phyloP scores from a whole-genome alignment of 371 early-diverging fungal genomes.

The Syncephalastrum racemosum region DNA sequence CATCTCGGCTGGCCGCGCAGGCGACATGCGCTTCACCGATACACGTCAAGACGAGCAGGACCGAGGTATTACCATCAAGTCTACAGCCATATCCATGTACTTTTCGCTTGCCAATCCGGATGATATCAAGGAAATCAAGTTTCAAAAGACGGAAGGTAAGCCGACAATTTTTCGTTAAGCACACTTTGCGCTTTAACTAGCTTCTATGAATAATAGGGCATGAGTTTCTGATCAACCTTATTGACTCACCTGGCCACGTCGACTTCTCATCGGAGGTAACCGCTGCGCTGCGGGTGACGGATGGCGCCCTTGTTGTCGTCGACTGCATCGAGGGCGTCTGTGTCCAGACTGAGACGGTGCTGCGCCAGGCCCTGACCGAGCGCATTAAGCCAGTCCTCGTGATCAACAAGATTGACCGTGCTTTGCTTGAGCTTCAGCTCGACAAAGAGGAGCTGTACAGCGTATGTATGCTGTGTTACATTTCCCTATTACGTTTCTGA shows the following conservation, averaged over 20 bases:
- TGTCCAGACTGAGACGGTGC: constrained; percentile 99
- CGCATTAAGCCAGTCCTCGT: constrained; percentile 97
- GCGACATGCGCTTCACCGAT: constrained; percentile 97
- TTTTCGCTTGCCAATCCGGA: constrained; percentile 85
- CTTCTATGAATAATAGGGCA: constrained; percentile 11
- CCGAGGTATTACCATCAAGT: constrained; percentile 99
- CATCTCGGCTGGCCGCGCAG: constrained; percentile 92
- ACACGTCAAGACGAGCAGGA: constrained; percentile 98
- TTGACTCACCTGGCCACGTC: constrained; percentile 99
- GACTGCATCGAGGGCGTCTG: constrained; percentile 99
- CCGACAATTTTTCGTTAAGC: neutral
- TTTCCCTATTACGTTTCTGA: too few relatives aligned
- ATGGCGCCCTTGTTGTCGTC: constrained; percentile 99
- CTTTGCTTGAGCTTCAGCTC: constrained; percentile 94
- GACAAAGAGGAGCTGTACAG: constrained; percentile 91
- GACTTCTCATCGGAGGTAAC: constrained; percentile 99
- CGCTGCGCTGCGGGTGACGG: constrained; percentile 99
- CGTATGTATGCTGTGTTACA: constrained; percentile 24
- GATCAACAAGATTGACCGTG: constrained; percentile 99
- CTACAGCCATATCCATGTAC: constrained; percentile 99
- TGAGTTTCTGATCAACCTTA: constrained; percentile 98
- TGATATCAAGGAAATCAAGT: constrained; percentile 81
- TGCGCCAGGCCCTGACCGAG: constrained; percentile 98
- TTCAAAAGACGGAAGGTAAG: constrained; percentile 79
- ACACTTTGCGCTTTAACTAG: neutral